These are phyloP conservation scores for Pichia sp. DNA, from an alignment of 1,139 yeast species.

Conservation along the genomic window DNA sequence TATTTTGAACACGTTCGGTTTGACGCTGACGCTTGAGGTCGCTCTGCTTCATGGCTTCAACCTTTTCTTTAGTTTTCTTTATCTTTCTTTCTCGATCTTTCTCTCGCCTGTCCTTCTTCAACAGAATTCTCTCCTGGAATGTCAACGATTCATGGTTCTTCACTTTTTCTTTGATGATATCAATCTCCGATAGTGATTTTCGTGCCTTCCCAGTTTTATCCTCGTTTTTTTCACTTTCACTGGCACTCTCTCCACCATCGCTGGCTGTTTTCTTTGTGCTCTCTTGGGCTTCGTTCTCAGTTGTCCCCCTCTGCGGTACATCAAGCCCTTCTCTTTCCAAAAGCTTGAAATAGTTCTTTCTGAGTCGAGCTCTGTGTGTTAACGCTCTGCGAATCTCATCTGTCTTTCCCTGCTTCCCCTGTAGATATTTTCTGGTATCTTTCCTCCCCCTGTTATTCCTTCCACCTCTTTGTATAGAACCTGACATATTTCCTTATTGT, in stretches of 20 bases:
- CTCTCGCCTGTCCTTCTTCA: constrained; percentile 31
- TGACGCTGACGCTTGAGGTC: constrained; percentile 24
- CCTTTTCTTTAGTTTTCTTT: constrained; percentile 23
- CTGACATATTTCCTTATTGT: not conserved
- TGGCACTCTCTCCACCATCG: too few relatives aligned
- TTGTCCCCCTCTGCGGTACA: constrained; percentile 33
- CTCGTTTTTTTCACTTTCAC: too few relatives aligned
- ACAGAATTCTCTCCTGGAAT: constrained; percentile 33
- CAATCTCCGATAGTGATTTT: constrained; percentile 6
- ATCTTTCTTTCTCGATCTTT: constrained; percentile 30
- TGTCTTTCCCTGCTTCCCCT: constrained; percentile 29
- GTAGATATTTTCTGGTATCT: constrained; percentile 18
- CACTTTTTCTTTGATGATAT: constrained; percentile 20
- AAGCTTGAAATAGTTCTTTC: constrained; percentile 77
- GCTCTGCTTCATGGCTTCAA: constrained; percentile 25
- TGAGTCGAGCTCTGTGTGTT: constrained; percentile 75
- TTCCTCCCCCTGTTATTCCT: constrained; percentile 5
- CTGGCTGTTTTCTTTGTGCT: constrained; percentile 21
- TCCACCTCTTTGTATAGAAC: not conserved
- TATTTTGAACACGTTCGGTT: constrained; percentile 43
- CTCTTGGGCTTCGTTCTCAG: constrained; percentile 12
- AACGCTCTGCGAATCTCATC: constrained; percentile 70
- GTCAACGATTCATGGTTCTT: constrained; percentile 22
- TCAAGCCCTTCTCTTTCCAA: constrained; percentile 64
- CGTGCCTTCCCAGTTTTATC: too few relatives aligned